Evolutionary conservation across 148 eudicot species (phyloP), one percentile per base, ranked within the genome.

Genomic region (Cornus controversa): DNA sequence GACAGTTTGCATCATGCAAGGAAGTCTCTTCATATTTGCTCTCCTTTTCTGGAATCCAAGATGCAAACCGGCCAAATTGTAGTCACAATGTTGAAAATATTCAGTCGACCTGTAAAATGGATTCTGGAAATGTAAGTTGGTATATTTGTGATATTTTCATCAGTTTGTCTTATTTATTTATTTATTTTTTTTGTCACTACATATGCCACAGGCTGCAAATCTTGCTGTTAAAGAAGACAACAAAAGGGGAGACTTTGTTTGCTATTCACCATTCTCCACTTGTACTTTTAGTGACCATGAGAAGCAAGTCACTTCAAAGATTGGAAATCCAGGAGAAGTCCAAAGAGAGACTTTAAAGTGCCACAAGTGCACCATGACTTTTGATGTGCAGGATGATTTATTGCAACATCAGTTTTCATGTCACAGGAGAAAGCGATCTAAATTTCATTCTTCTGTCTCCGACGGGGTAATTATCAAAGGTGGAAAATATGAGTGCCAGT

Each of bases 11-110:
- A 60, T 81, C 97, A 34, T 95, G 97, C 91, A 95, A 95, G 88
- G 98, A 89, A 71, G 88, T 93, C 37, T 85, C 98, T 37, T 85
- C 96, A 24, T 95, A 95, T 88, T 85, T 95, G 88, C 79, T 86
- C 66, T 90, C 96, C 78, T 79, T 94, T 34, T 84, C 77, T 87
- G 90, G 93, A 62, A 77, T 81, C 69, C 84, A 83, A 75, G 90
- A 85, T 74, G 60, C 77, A 64, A 77, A 83, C 63, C 89, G 70
- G 67, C 78, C 70, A 65, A 70, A 72, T 67, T 34, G 18, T 74
- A 74, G 69, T 67, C 83, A 85, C 67, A 77, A 63, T 66, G 79
- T 71, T 50, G 86, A 75, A 60, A 72, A 65, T 76, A 60, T 75
- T 74, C 75, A 67, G 60, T 76, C 36, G 22, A 83, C 79, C 54